phyloP scores from a whole-genome alignment of 495 filamentous ascomycete species.

The Astrothelium macrocarpum region DNA sequence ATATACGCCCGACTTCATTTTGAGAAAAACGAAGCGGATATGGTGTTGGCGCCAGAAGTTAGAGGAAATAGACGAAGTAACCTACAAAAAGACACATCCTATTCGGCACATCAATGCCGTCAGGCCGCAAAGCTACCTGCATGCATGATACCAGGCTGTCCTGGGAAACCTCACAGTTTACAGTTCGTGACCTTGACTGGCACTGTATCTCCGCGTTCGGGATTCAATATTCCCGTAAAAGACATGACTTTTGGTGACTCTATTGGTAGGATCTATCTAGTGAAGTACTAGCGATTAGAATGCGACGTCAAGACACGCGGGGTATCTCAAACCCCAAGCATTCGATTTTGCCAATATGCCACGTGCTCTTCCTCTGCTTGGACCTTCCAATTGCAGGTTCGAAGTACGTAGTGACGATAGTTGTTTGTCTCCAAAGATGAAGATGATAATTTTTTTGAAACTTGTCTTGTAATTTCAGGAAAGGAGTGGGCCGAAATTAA shows the following conservation, averaged over 20 bases:
- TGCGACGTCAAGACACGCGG: neutral
- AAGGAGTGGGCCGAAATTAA: neutral
- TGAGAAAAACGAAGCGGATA: neutral
- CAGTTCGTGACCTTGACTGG: neutral
- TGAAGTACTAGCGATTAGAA: neutral
- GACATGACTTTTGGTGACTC: neutral
- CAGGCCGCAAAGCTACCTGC: neutral
- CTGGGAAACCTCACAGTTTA: neutral
- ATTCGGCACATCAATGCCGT: conserved; percentile 1
- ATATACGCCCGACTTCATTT: conserved; percentile 18
- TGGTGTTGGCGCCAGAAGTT: neutral
- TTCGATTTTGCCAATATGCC: neutral
- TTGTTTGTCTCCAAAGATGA: neutral
- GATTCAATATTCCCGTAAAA: neutral
- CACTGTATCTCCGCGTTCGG: neutral
- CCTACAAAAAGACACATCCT: neutral
- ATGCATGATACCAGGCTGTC: neutral
- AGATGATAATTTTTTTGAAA: neutral
- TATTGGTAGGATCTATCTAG: neutral
- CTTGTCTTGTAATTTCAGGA: neutral
- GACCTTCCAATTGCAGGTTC: neutral
- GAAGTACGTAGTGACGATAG: neutral
- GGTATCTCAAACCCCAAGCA: neutral
- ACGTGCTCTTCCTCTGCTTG: neutral
- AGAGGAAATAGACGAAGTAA: neutral